phyloP scores from a whole-genome alignment of 2,329 filamentous ascomycete genomes.

The Aspergillus sp. region DNA sequence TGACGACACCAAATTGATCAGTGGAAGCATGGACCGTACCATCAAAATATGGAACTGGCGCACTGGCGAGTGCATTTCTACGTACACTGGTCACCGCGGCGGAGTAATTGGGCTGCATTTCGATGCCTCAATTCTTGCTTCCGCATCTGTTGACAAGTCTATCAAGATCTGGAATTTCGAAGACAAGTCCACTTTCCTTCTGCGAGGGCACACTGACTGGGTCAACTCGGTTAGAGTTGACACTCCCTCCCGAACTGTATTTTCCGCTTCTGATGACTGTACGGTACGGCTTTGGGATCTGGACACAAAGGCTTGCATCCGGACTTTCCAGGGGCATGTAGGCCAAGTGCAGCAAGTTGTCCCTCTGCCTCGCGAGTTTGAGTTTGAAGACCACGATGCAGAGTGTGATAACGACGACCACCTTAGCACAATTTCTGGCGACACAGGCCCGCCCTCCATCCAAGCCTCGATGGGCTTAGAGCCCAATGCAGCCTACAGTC shows the following conservation, averaged over 20 bases:
- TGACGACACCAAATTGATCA: conserved; percentile 87
- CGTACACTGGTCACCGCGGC: conserved; percentile 72
- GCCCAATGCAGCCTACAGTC: conserved; percentile 33
- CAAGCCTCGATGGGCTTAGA: conserved; percentile 27
- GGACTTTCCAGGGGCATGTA: conserved; percentile 81
- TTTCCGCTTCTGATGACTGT: conserved; percentile 92
- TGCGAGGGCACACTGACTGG: conserved; percentile 88
- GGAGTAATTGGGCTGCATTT: conserved; percentile 89
- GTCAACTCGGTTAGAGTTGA: conserved; percentile 95
- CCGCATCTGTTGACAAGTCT: conserved; percentile 83
- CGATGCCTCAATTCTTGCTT: conserved; percentile 78
- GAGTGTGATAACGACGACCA: conserved; percentile 59
- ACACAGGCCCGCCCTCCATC: conserved; percentile 26
- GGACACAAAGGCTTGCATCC: conserved; percentile 76
- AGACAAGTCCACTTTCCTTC: conserved; percentile 73
- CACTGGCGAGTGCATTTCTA: conserved; percentile 82
- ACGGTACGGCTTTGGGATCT: conserved; percentile 92
- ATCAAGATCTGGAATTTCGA: conserved; percentile 93
- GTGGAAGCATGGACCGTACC: conserved; percentile 81
- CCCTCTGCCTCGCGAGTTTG: conserved; percentile 80
- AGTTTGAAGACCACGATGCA: conserved; percentile 71
- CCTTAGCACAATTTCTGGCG: conserved; percentile 36
- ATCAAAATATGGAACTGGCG: conserved; percentile 97
- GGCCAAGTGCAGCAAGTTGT: conserved; percentile 93
- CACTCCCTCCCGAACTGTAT: conserved; percentile 74